A percentile compares a stretch with the other conserved stretches of the same genome.
phyloP scores from a whole-genome alignment of 2,329 filamentous ascomycete genomes.

The Coniochaeta hoffmannii region DNA sequence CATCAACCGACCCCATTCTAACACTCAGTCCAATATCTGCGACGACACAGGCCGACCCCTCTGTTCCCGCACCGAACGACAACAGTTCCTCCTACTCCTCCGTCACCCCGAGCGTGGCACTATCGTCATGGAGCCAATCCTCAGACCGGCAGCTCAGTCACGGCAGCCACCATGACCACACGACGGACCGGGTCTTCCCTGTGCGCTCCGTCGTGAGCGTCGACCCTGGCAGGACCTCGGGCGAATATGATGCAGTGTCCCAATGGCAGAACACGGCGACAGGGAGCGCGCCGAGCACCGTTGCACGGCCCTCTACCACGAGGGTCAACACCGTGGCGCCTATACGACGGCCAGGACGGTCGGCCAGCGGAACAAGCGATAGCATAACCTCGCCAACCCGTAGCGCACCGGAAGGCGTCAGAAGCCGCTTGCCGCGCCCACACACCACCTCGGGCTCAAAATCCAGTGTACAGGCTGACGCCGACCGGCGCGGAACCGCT shows the following conservation, averaged over 20 bases:
- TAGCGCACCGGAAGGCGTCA: constrained; percentile 5
- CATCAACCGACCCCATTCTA: neutral
- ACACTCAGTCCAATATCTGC: neutral
- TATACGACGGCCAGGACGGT: neutral
- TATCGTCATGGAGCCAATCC: constrained; percentile 32
- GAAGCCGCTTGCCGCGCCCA: constrained; percentile 19
- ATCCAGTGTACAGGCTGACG: constrained; percentile 38
- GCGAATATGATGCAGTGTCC: constrained; percentile 17
- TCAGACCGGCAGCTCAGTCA: constrained; percentile 33
- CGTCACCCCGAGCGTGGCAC: constrained; percentile 11
- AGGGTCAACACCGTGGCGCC: neutral
- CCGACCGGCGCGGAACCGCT: constrained; percentile 28
- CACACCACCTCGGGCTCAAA: constrained; percentile 29
- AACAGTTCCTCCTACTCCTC: constrained; percentile 1
- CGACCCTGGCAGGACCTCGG: constrained; percentile 41
- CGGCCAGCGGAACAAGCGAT: neutral
- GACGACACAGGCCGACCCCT: constrained; percentile 5
- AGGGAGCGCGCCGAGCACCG: neutral
- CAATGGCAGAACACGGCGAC: neutral
- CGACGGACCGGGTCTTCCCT: constrained; percentile 64
- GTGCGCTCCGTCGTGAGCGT: constrained; percentile 73
- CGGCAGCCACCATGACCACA: constrained; percentile 20
- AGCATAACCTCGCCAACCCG: constrained; percentile 8
- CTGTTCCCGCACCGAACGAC: neutral
- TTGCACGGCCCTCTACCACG: neutral